phyloP scores from a whole-genome alignment of 305 asterid genomes.

The Andrographis paniculata region DNA sequence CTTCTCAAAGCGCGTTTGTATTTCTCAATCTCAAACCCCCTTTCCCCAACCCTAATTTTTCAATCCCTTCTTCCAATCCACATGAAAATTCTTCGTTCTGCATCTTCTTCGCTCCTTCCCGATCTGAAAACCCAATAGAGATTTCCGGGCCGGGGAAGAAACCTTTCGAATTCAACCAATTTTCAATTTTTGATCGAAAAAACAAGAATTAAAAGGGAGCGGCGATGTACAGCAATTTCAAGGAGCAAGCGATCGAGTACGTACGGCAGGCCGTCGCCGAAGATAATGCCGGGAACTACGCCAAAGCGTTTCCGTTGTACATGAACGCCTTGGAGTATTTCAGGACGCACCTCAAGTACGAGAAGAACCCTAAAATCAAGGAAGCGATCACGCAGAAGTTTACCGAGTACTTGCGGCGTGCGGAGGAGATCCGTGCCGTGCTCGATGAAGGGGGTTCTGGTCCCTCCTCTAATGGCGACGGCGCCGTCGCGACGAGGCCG shows the following conservation, averaged over 20 bases:
- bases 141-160: no score
- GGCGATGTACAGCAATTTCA: conserved; percentile 93
- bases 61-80: no score
- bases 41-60: no score
- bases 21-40: no score
- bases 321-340: conserved; percentile 96
- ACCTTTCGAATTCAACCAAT: no score
- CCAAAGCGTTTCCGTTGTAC: conserved; percentile 81
- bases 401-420: conserved; percentile 88
- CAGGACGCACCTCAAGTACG: conserved; percentile 88
- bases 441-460: conserved; percentile 90
- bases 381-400: conserved; percentile 97
- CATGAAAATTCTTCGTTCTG: no score
- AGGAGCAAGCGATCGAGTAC: conserved; percentile 93
- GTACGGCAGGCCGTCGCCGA: conserved; percentile 90
- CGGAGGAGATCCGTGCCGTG: conserved; percentile 92
- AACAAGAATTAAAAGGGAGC: no score
- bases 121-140: no score
- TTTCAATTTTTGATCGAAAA: conserved; percentile 30
- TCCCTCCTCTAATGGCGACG: conserved; percentile 62
- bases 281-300: conserved; percentile 87
- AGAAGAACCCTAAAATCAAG: conserved; percentile 85
- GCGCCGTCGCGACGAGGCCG: conserved; percentile 76
- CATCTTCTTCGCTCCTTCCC: no score
- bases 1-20: no score